Evolutionary conservation across 2,329 filamentous ascomycete species (phyloP), one percentile per base, ranked within the genome.

Genomic region (Aciculosporium take): DNA sequence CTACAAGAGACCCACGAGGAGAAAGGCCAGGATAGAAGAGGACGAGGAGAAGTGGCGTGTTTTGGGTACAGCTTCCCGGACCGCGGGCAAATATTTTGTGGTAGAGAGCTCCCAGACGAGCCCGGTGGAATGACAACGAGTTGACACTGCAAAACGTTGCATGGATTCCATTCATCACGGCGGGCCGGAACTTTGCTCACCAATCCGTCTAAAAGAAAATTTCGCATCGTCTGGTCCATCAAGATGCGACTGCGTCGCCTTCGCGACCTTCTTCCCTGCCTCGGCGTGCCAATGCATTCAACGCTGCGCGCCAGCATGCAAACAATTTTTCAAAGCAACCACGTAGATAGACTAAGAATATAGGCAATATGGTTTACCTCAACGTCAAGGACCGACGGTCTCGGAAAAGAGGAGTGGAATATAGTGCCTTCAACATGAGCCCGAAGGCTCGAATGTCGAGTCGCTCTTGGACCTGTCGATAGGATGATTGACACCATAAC

Each of bases 381-480:
- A 82, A 80, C 84, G 75, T 89, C 84, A 94, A 67, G 52, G 74
- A 78, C 82, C 84, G 69, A 93, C 79, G 84, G 81, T 76, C 83
- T 91, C 74, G 77, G 84, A 74, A 76, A 86, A 85, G 74, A 76
- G 84, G 79, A 66, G 70, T 79, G 83, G 82, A 89, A 89, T 89
- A 87, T 88, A 77, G 78, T 74, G 74, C 72, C 79, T 70, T 33
- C 40, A 42, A 33, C 31, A 42, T 30, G 37, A 45, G 18, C 44
- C 33, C 25, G 74, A 75, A 72, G 70, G 66, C 67, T 63, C 64
- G 63, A 67, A 66, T 40, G 62, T 68, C 69, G 65, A 63, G 67
- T 91, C 74, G 56, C 63, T 94, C 81, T 93, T 63, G 84, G 81
- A 91, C 79, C 84, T 91, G 87, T 94, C 85, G 83, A 87, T 84